A percentile compares a stretch with the other conserved stretches of the same genome.
phyloP scores from a whole-genome alignment of 768 basidiomycete genomes.

The Tylopilus plumbeoviolaceoides region DNA sequence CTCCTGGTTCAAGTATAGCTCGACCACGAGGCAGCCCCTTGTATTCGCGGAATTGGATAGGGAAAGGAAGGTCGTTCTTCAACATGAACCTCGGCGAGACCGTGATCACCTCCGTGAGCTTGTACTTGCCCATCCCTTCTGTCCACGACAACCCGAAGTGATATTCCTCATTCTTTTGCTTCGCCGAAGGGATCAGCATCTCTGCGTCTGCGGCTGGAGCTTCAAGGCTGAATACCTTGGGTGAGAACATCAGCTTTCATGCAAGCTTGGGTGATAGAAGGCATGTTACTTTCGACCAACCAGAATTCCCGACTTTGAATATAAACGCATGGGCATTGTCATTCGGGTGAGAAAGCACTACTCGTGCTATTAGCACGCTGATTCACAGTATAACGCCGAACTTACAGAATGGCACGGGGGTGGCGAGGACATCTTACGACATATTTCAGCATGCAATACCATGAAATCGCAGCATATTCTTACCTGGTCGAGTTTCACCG shows the following conservation, averaged over 20 bases:
- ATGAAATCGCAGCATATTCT: constrained; percentile 8
- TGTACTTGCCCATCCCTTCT: constrained; percentile 96
- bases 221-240: constrained; percentile 80
- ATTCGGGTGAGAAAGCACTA: constrained; percentile 84
- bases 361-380: neutral
- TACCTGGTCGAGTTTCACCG: constrained; percentile 71
- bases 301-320: constrained; percentile 75
- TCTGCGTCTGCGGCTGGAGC: constrained; percentile 89
- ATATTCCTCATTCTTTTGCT: constrained; percentile 60
- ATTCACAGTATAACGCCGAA: constrained; percentile 12
- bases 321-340: constrained; percentile 80
- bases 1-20: constrained; percentile 59
- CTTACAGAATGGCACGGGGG: constrained; percentile 78
- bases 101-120: constrained; percentile 90
- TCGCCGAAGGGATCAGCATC: constrained; percentile 62
- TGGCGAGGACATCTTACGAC: constrained; percentile 42
- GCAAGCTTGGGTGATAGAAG: constrained; percentile 1
- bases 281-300: constrained; percentile 76
- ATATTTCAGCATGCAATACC: constrained; percentile 9
- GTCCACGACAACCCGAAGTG: constrained; percentile 89
- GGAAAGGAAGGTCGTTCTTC: constrained; percentile 68
- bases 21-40: constrained; percentile 63
- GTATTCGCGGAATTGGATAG: constrained; percentile 83
- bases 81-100: constrained; percentile 88
- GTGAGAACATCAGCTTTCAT: constrained; percentile 7